Base-by-base conservation (phyloP, 2,329 filamentous ascomycete species). In the Aspergillus brasiliensis region DNA sequence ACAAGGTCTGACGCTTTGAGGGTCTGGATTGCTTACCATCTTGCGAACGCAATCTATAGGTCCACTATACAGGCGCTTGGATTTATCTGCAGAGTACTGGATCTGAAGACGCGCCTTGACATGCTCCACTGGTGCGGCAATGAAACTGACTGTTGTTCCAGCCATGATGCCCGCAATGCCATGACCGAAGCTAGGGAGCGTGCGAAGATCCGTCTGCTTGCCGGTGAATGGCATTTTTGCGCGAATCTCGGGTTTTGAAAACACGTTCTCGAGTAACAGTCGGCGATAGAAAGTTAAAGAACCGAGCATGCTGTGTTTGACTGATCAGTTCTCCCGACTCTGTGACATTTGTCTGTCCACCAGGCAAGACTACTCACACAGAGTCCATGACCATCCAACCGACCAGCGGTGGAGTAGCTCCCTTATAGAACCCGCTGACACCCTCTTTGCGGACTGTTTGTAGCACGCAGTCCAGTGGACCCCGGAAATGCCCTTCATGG, bases 331-430 rank as follows among this genome's bases (percentile, higher is more conserved):
- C 7, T 10, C 15, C 17, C 37, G 17, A 31, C 31, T 53, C 23
- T 21, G 8, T 34, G 8, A 7, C 11, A 5, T 7, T 15, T 23
- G 7, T 34, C 31, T 10, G n/a, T 21, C 13, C 17, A 10, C 4
- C 21, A 5, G 2, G 34, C 40, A 34, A 6, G 8, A 15, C 15
- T 8, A 64, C 78, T 65, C 75, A 84, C 80, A 89, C 75, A 57
- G 84, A 87, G 80, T 99, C 95, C 94, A 98, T 98, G 71, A 96
- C 91, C 90, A 98, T 97, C 95, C 95, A 98, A 69, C 95, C 95
- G 54, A 97, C 87, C 51, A 98, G 82, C 55, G 95, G 95, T 58
- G 94, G 94, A 27, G 91, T 91, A 10, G 92, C 92, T 69, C 94
- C 93, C 80, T 98, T 99, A 84, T 98, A 99, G 44, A 99, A 82